Base-by-base conservation (phyloP, 2,329 filamentous ascomycete genomes). In the Fusarium sp. region DNA sequence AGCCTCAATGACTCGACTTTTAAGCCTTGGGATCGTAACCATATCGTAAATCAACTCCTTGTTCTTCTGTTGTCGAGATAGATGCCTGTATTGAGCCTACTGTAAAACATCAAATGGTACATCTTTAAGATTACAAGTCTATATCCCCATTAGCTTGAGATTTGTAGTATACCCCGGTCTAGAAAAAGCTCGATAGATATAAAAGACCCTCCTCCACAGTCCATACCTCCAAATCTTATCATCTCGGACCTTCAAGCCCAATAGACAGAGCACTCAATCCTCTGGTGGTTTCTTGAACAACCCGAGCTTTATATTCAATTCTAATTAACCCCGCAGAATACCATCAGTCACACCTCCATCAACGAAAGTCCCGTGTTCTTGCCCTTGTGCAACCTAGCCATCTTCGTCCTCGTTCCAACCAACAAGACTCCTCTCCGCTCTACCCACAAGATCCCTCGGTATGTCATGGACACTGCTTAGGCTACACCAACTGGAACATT, bases 401-500 rank as follows among this genome's bases (percentile, higher is more conserved):
- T 65, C n/a, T 32, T 52, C 10, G 71, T 73, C 19, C 50, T 73
- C 17, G 73, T 73, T 4, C 72, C 73, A 11, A 66, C 64, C 8
- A 73, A 70, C 31, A 71, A 66, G 52, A 67, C 63, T 2, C 66
- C 68, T 9, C 67, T 66, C 6, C 66, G 71, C 1, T 71, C 72
- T 6, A 68, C 61, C 6, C 59, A 44, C 15, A 49, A 53, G 13
- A 46, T 65, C 0, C 61, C 63, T 3, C 37, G 41, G 13, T 33
- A 61, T 42, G 25, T 62, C 27, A 41, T 61, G 6, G 48, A 62
- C 3, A 25, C 35, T 11, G 57, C 61, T 35, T 39, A 39, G 10
- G 57, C 50, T 9, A 53, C 39, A 4, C 44, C 48, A 1, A 17
- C 17, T 5, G 52, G 41, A 14, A 31, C 48, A 3, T 89, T 89